Evolutionary conservation across 176 grass and related monocot species (phyloP).

Genomic region (Tillandsia leiboldiana): DNA sequence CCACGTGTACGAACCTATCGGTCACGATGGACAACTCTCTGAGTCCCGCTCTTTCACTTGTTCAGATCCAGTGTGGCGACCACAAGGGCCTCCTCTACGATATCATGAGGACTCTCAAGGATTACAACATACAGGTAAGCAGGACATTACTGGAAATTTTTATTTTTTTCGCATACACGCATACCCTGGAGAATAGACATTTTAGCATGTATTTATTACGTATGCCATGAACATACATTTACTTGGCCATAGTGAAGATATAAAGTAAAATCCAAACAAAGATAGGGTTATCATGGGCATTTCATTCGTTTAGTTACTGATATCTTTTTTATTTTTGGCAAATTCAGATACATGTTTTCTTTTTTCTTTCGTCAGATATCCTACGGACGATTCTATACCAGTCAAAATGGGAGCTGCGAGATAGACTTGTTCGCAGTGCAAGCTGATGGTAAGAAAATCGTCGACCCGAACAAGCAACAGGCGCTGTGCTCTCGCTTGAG

Average conservation of each 20-base stretch:
- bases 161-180: no score
- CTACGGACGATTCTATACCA: slow-evolving; percentile 68
- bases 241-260: no score
- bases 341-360: not conserved
- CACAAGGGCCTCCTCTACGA: slow-evolving; percentile 78
- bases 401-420: slow-evolving; percentile 46
- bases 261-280: no score
- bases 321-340: not conserved
- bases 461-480: slow-evolving; percentile 46
- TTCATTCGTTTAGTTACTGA: not conserved
- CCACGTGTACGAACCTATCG: slow-evolving; percentile 2
- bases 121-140: slow-evolving; percentile 77
- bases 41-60: slow-evolving; percentile 59
- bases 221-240: no score
- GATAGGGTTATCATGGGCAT: not conserved
- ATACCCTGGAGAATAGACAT: no score
- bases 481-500: slow-evolving; percentile 36
- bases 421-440: slow-evolving; percentile 74
- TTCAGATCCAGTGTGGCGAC: slow-evolving; percentile 61
- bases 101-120: slow-evolving; percentile 77
- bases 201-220: no score
- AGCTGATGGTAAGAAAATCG: slow-evolving; percentile 56
- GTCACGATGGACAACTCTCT: slow-evolving; percentile 62
- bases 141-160: no score
- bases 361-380: slow-evolving; percentile 29